phyloP scores from a whole-genome alignment of 2,329 filamentous ascomycete species.

The Neonectria sp. region DNA sequence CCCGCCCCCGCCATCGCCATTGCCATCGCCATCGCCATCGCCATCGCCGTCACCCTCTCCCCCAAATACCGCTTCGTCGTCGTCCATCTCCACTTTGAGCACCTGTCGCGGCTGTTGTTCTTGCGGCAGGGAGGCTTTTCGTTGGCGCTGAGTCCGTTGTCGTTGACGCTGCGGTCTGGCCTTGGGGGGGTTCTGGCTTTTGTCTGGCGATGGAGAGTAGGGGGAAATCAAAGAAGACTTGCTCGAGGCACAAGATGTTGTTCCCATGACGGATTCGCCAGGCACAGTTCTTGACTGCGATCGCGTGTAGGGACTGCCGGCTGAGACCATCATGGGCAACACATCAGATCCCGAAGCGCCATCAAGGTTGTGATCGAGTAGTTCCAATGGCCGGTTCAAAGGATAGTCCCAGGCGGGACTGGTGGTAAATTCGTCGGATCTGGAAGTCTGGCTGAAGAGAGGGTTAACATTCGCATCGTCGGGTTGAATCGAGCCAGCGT shows the following conservation, averaged over 20 bases:
- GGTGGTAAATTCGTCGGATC: constrained; percentile 4
- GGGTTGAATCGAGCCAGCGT: neutral
- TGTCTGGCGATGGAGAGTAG: constrained; percentile 3
- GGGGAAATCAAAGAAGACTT: constrained; percentile 36
- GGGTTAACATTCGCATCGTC: constrained; percentile 38
- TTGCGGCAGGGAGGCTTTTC: constrained; percentile 11
- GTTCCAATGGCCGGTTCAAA: constrained; percentile 1
- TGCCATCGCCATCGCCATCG: too few relatives aligned
- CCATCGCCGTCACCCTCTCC: neutral
- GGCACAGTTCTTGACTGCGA: constrained; percentile 29
- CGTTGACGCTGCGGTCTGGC: constrained; percentile 8
- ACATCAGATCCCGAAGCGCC: neutral
- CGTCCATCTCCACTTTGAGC: constrained; percentile 31
- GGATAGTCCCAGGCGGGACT: constrained; percentile 30
- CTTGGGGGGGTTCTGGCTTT: neutral
- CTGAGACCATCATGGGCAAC: neutral
- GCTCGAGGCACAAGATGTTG: constrained; percentile 38
- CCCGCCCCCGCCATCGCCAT: too few relatives aligned
- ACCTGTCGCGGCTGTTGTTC: neutral
- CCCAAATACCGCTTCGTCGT: neutral
- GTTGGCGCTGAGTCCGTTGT: constrained; percentile 9
- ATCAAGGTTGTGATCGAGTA: constrained; percentile 7
- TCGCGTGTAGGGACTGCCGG: constrained; percentile 4
- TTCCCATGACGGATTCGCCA: constrained; percentile 14
- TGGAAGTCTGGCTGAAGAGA: constrained; percentile 26